These are phyloP conservation scores for Alternaria viburni DNA, from an alignment of 2,329 filamentous ascomycete species.

Conservation along the genomic window DNA sequence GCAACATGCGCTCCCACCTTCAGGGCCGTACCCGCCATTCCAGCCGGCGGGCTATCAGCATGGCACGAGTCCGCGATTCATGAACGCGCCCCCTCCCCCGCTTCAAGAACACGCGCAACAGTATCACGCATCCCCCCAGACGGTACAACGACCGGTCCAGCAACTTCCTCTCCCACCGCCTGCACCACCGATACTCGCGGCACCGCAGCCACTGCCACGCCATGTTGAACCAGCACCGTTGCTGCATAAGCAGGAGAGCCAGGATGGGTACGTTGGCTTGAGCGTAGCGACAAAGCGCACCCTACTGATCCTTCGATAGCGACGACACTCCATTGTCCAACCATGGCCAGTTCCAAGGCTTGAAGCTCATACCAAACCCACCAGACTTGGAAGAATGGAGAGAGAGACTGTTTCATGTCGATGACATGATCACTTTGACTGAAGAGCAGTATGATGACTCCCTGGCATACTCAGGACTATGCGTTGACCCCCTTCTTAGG, in stretches of 20 bases:
- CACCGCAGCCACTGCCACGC: slow-evolving; percentile 20
- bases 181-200: slow-evolving; percentile 12
- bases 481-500: slow-evolving; percentile 50
- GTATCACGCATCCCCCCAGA: slow-evolving; percentile 20
- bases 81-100: slow-evolving; percentile 23
- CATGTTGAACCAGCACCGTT: slow-evolving; percentile 5
- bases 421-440: slow-evolving; percentile 73
- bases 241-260: slow-evolving; percentile 9
- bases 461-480: background rate
- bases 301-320: background rate
- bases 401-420: slow-evolving; percentile 75
- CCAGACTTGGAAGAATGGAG: slow-evolving; percentile 74
- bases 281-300: background rate
- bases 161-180: slow-evolving; percentile 19
- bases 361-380: slow-evolving; percentile 68
- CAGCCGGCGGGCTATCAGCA: slow-evolving; percentile 30
- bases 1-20: slow-evolving; percentile 35
- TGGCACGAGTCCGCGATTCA: slow-evolving; percentile 32
- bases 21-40: slow-evolving; percentile 31
- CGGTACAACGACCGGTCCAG: slow-evolving; percentile 16
- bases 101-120: slow-evolving; percentile 24
- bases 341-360: slow-evolving; percentile 59
- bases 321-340: slow-evolving; percentile 52
- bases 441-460: slow-evolving; percentile 69
- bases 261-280: slow-evolving; percentile 3